Base-by-base conservation (phyloP, 345 rosid species). In the Aurinia saxatilis region DNA sequence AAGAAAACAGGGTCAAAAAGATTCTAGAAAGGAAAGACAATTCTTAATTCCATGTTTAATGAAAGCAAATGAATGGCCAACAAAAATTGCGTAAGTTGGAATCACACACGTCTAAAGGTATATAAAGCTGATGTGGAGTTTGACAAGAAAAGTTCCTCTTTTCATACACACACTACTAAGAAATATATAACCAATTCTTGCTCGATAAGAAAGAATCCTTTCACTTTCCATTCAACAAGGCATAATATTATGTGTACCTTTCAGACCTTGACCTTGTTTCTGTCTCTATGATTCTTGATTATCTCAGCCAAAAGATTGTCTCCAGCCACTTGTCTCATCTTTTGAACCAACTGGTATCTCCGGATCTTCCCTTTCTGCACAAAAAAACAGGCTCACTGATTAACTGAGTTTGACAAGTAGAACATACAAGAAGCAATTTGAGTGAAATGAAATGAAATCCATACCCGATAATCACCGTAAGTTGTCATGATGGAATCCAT, bases 381-480 rank as follows among this genome's bases (percentile, higher is more conserved):
- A 11, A 64, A 57, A 62, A 11, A 21, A 21, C 25, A 21, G 25
- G 25, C n/a, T n/a, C n/a, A n/a, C n/a, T n/a, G n/a, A n/a, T n/a
- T n/a, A n/a, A n/a, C n/a, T n/a, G n/a, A n/a, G n/a, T n/a, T n/a
- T n/a, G 0, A 14, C 8, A 39, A 27, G 2, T 2, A 27, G 3
- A 50, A 56, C 18, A 56, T 13, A 35, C 37, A 15, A 37, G 11
- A 23, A 0, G n/a, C 1, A 33, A 10, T 0, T 11, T 2, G 17
- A 18, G 8, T 25, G 13, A 34, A 46, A 42, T 5, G 36, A 51
- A 41, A 27, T 27, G 6, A 27, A 27, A 50, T 11, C 16, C 31
- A 59, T 66, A 88, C 92, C 66, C 47, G 57, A 60, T 75, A 63
- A 61, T 81, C 88, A 31, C 33, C 70, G 33, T 78, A 76, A 48